These are phyloP conservation scores for Carex cristatella DNA, from an alignment of 176 grass and related monocot genomes.

Conservation along the genomic window DNA sequence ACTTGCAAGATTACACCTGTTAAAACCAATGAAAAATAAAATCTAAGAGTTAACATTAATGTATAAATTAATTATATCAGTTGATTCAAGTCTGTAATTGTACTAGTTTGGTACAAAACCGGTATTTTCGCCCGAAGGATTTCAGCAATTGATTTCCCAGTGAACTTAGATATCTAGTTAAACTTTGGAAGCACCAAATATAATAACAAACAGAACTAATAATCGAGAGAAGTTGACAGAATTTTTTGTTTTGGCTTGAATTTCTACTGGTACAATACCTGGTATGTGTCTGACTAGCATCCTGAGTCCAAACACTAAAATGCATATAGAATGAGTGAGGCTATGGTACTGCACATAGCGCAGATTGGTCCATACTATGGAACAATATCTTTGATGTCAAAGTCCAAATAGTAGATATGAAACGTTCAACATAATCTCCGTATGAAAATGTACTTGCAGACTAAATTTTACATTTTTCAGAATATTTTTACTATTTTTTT, in stretches of 20 bases:
- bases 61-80: neutral
- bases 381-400: too few species aligned
- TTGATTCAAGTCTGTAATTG: neutral
- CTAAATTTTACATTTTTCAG: too few species aligned
- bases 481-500: too few species aligned
- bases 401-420: too few species aligned
- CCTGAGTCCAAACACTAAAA: neutral
- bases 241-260: neutral
- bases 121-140: neutral
- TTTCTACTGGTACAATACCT: neutral
- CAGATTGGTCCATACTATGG: too few species aligned
- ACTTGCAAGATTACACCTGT: slow-evolving; percentile 62
- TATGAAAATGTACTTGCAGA: too few species aligned
- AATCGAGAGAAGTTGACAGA: neutral
- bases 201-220: neutral
- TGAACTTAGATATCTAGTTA: neutral
- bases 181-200: slow-evolving; percentile 13
- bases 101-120: neutral
- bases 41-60: neutral
- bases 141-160: neutral
- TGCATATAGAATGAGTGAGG: neutral
- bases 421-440: too few species aligned
- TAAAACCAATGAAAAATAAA: neutral
- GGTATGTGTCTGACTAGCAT: neutral
- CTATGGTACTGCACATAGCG: too few species aligned